Evolutionary conservation across 176 grass and related monocot species (phyloP).

Genomic region (Eleusine indica): DNA sequence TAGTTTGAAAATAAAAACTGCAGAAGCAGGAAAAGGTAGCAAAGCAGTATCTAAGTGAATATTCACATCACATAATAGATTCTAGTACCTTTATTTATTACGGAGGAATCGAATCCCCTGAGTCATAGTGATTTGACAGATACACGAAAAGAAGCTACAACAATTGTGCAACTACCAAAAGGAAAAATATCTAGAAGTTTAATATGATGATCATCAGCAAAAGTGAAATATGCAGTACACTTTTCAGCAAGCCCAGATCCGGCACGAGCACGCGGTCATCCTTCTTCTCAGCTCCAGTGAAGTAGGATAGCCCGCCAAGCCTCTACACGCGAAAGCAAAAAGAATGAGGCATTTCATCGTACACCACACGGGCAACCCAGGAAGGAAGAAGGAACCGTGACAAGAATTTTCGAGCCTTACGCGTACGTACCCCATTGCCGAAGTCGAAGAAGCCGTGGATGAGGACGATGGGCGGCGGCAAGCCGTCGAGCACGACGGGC

Average conservation of each 20-base stretch:
- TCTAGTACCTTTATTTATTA: too few relatives aligned
- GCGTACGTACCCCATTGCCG: constrained; percentile 76
- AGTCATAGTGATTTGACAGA: too few relatives aligned
- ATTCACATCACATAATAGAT: too few relatives aligned
- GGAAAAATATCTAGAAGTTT: constrained; percentile 8
- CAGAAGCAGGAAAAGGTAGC: too few relatives aligned
- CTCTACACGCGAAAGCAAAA: constrained; percentile 47
- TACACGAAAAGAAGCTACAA: constrained; percentile 6
- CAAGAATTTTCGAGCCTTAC: too few relatives aligned
- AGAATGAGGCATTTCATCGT: constrained; percentile 37
- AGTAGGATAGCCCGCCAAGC: constrained; percentile 90
- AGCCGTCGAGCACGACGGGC: constrained; percentile 59
- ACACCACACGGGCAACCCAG: neutral
- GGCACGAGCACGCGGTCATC: constrained; percentile 96
- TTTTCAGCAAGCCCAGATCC: constrained; percentile 82
- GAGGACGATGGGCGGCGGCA: constrained; percentile 84
- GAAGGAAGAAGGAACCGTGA: neutral
- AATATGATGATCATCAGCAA: neutral
- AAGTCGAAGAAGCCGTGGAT: constrained; percentile 98
- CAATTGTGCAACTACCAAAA: constrained; percentile 3
- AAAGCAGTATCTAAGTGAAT: too few relatives aligned
- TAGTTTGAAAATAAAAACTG: too few relatives aligned
- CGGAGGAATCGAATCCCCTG: too few relatives aligned
- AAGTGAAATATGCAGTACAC: neutral
- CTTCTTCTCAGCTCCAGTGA: constrained; percentile 98